Evolutionary conservation across 345 rosid genomes (phyloP).

Genomic region (Citrus trifoliata): DNA sequence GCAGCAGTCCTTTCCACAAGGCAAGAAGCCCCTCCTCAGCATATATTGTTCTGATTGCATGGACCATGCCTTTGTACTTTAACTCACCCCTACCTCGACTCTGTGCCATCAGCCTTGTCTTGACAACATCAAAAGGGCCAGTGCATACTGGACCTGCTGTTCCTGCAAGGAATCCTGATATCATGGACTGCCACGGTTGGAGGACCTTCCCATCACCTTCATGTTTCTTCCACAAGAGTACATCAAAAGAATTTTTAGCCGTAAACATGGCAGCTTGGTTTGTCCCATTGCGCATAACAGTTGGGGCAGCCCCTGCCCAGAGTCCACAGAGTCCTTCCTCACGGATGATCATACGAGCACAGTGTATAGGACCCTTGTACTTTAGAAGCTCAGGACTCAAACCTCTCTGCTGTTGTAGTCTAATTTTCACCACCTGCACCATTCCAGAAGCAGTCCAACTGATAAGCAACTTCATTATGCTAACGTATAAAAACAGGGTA

Average conservation of each 20-base stretch:
- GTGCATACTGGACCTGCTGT: conserved; percentile 92
- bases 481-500: background rate
- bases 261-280: conserved; percentile 98
- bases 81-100: conserved; percentile 50
- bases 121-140: conserved; percentile 97
- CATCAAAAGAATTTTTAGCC: conserved; percentile 80
- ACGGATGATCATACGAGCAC: conserved; percentile 59
- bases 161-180: conserved; percentile 94
- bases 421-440: conserved; percentile 86
- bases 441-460: conserved; percentile 19
- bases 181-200: conserved; percentile 95
- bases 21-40: conserved; percentile 79
- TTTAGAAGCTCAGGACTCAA: conserved; percentile 68
- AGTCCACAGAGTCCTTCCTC: conserved; percentile 85
- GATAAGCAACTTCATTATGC: background rate
- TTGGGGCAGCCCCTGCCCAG: conserved; percentile 97
- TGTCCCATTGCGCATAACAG: conserved; percentile 95
- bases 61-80: conserved; percentile 90
- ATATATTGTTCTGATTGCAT: conserved; percentile 78
- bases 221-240: conserved; percentile 81
- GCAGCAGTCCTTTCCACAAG: conserved; percentile 91
- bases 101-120: conserved; percentile 96
- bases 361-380: conserved; percentile 93
- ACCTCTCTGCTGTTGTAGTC: conserved; percentile 94
- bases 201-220: conserved; percentile 88